Evolutionary conservation across 306 rosid genomes (phyloP), one percentile per base, ranked within the genome.

Genomic region (Prunus mongolica): DNA sequence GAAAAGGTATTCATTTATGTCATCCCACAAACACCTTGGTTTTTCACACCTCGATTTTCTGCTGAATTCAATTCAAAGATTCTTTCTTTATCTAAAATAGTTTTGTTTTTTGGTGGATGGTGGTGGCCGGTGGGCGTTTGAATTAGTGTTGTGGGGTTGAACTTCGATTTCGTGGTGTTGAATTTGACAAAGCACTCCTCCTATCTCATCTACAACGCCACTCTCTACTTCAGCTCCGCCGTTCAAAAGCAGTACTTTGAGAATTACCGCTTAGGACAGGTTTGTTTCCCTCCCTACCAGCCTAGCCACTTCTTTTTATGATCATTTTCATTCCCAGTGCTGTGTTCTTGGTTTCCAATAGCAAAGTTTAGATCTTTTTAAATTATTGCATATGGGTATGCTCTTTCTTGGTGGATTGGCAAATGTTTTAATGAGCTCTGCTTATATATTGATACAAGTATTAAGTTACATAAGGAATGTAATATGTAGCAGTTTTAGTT

Each of bases 101-200:
- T 18, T 4, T 27, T 32, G 6, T 27, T 12, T 57, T 32, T 32
- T 76, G 57, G 49, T 16, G n/a, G 55, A 0, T 72, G 24, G 20
- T 38, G 22, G 24, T 8, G 50, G 38, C 66, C 30, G 2, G 25
- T 60, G 25, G n/a, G 61, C 7, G 3, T 51, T 69, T 55, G 78
- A 49, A 22, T 49, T 75, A 93, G 97, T 78, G 97, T 93, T 52
- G 96, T 93, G 71, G 97, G 97, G 30, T 56, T 90, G 79, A 90
- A 89, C 88, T 89, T 89, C 74, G 94, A 90, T 86, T 93, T 90
- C 3, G 91, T 87, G 82, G 27, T 93, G 78, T 81, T 93, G 81
- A 93, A 93, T 81, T 74, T 93, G 82, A 93, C 94, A 1, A 88
- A 88, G 83, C 97, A 88, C 80, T 56, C 90, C 6, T 52, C 91